Percentiles rank a stretch among this genome's conserved stretches.
Conservation (phyloP, 2,329 filamentous ascomycete species). For the Hirsutella thompsonii region DNA sequence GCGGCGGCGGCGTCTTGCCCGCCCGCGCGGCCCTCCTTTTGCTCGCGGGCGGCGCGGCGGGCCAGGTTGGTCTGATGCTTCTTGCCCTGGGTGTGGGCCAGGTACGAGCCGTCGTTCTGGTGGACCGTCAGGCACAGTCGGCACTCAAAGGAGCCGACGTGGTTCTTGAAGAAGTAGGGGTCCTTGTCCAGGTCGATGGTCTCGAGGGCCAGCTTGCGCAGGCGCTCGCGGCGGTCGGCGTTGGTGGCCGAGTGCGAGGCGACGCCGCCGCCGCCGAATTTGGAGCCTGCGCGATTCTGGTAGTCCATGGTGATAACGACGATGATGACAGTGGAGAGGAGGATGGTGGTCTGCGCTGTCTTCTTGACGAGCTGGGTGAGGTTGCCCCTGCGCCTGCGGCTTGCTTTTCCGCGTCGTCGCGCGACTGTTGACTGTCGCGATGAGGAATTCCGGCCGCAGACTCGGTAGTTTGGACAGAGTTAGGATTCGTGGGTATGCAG, state of each 20-base stretch:
- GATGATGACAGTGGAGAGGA: no score
- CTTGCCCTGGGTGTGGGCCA: constrained; percentile 94
- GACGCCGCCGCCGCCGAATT: constrained; percentile 94
- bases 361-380: no score
- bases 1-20: no score
- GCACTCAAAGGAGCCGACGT: constrained; percentile 96
- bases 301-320: no score
- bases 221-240: constrained; percentile 90
- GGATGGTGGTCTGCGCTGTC: no score
- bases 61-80: constrained; percentile 99
- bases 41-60: constrained; percentile 86
- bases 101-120: constrained; percentile 97
- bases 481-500: no score
- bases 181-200: constrained; percentile 99
- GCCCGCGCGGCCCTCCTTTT: constrained; percentile 69
- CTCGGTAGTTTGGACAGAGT: no score
- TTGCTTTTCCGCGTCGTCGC: no score
- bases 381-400: no score
- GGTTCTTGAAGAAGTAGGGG: constrained; percentile 99
- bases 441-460: no score
- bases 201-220: constrained; percentile 95
- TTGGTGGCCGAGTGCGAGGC: constrained; percentile 89
- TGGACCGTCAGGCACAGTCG: constrained; percentile 93
- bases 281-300: constrained; percentile 90
- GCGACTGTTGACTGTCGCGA: no score